A percentile compares a stretch with the other conserved stretches of the same genome.
Evolutionary conservation across 225 moss, liverwort and hornwort species (phyloP).

Genomic region (Thuidium tamariscinum): DNA sequence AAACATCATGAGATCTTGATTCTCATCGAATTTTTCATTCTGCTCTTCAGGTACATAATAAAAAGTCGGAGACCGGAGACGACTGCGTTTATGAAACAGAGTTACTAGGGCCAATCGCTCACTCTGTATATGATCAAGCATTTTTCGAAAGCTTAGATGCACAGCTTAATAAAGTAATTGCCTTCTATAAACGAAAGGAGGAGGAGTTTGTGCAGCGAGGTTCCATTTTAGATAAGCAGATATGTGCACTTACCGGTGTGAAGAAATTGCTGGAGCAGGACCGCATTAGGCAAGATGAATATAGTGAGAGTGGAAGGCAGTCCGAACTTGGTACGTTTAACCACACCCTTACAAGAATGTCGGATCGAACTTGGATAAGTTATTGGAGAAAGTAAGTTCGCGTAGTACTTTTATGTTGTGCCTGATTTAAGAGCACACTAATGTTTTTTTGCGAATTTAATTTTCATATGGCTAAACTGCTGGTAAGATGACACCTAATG

Average conservation of each 20-base stretch:
- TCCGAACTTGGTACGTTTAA: slow-evolving; percentile 25
- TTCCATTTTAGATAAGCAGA: slow-evolving; percentile 61
- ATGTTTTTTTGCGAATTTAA: not conserved
- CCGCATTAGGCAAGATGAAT: slow-evolving; percentile 19
- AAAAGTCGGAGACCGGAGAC: slow-evolving; percentile 26
- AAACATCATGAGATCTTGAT: not conserved
- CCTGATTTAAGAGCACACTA: not conserved
- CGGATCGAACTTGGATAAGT: not conserved
- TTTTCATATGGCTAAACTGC: too few relatives aligned
- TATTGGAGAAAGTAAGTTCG: not conserved
- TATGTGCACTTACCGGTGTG: slow-evolving; percentile 46
- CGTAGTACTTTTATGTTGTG: not conserved
- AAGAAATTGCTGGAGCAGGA: slow-evolving; percentile 50
- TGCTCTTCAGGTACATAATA: slow-evolving; percentile 33
- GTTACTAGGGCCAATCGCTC: slow-evolving; percentile 42
- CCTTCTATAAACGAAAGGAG: slow-evolving; percentile 57
- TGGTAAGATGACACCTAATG: not conserved
- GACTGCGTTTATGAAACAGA: slow-evolving; percentile 49
- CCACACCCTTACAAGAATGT: not conserved
- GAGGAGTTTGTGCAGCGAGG: slow-evolving; percentile 52
- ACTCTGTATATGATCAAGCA: slow-evolving; percentile 20
- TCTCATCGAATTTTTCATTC: not conserved
- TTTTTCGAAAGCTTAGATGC: slow-evolving; percentile 55
- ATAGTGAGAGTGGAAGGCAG: slow-evolving; percentile 20
- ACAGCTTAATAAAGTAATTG: slow-evolving; percentile 71